Base-by-base conservation (phyloP, 164 flowering plant species). In the Pachysandra terminalis region DNA sequence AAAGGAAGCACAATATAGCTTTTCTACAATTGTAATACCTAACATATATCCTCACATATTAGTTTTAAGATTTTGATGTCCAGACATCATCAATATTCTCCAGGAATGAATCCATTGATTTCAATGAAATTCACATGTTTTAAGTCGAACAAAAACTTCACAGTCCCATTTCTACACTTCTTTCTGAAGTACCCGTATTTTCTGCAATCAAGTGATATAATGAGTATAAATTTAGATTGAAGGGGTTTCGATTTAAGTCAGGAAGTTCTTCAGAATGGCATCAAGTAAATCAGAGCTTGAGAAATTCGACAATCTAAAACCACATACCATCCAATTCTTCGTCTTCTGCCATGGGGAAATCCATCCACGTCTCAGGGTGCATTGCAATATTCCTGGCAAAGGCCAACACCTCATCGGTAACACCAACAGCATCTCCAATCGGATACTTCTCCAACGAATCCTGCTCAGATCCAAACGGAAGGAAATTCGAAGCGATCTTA, bases 321-420 rank as follows among this genome's bases (percentile, higher is more conserved):
- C 6, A 59, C 52, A 24, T 72, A 92, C 99, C 99, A 58, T 90
- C 96, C 1, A 78, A 65, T 58, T 92, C 93, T 26, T 95, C 97
- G 26, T 92, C 97, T n/a, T 88, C 91, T 2, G 79, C 84, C n/a
- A 90, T 69, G 17, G 99, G 98, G 72, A 90, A 95, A 82, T 95
- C 98, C 79, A 95, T 70, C 99, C 99, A 95, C 7, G 99, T 95
- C 78, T 95, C 99, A 0, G 99, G 98, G 78, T 92, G 98, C 91
- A 85, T 87, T 17, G 93, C 82, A 1, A 92, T 95, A 56, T 95
- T 90, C 78, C 77, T 79, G 0, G 96, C 99, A 67, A 95, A 95
- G 4, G 91, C 73, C 83, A 95, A 69, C 19, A 84, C 94, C 86
- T 92, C 98, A 25, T 92, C 93, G 1, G 93, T 90, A 53, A 92